Evolutionary conservation across 768 basidiomycete genomes (phyloP).

Genomic region (Psilocybe cyanescens): DNA sequence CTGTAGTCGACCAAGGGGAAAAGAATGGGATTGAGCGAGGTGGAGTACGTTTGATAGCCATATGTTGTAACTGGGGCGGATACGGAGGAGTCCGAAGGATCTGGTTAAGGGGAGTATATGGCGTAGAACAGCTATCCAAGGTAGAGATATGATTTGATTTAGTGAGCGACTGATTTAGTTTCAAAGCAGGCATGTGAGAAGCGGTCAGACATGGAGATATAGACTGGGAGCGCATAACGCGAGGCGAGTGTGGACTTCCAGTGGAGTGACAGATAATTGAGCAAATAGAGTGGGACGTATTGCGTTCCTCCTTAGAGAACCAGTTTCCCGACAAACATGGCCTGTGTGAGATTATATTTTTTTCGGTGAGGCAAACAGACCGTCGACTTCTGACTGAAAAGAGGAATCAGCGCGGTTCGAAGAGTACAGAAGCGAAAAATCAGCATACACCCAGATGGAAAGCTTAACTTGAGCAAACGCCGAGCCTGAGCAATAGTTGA

Average conservation of each 20-base stretch:
- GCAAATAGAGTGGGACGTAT: not conserved
- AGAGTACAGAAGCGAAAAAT: not conserved
- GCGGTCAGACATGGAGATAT: not conserved
- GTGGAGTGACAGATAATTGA: not conserved
- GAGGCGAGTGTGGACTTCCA: not conserved
- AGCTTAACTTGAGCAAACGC: no score
- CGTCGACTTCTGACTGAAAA: no score
- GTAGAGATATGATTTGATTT: not conserved
- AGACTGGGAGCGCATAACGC: not conserved
- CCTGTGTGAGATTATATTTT: not conserved
- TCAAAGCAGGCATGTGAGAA: not conserved
- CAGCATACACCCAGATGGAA: not conserved
- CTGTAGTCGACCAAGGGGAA: not conserved
- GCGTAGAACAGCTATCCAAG: conserved; percentile 2
- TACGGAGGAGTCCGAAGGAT: conserved; percentile 14
- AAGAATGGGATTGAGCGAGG: not conserved
- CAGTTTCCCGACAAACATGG: not conserved
- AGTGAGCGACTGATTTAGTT: not conserved
- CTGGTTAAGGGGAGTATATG: conserved; percentile 15
- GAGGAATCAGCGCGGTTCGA: no score
- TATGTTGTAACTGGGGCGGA: conserved; percentile 9
- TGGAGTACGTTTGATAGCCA: not conserved
- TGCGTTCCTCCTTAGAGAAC: not conserved
- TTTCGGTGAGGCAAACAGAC: not conserved
- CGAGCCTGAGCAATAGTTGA: not conserved